A percentile compares a stretch with the other conserved stretches of the same genome.
Conservation (phyloP, 139 green algal genomes). For the Picochlorum sp. region DNA sequence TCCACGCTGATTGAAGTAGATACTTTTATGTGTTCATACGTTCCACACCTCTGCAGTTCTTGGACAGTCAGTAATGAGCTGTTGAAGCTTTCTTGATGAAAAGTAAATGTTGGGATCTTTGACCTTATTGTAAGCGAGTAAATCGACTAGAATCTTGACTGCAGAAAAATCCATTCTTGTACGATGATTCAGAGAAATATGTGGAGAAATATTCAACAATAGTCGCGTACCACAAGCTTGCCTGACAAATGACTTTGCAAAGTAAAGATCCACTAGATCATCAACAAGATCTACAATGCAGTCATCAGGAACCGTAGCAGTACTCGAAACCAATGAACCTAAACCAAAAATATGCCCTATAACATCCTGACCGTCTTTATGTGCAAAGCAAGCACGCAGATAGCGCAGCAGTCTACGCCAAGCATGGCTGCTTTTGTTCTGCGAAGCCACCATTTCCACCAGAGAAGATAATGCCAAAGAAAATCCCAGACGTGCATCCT, state of each 20-base stretch:
- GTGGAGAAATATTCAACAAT: background rate
- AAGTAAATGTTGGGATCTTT: too few species aligned
- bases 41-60: too few species aligned
- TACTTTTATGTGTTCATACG: too few species aligned
- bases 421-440: background rate
- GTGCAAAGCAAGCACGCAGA: background rate
- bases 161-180: background rate
- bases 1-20: too few species aligned
- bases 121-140: too few species aligned
- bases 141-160: too few species aligned
- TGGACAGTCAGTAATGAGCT: too few species aligned
- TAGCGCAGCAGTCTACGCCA: background rate
- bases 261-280: background rate
- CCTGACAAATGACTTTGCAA: background rate
- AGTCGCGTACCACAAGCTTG: background rate
- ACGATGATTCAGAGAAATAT: background rate
- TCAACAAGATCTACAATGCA: background rate
- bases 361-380: background rate
- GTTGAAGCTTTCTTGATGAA: too few species aligned
- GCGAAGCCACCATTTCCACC: slow-evolving; percentile 6
- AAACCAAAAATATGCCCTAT: background rate
- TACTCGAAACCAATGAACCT: background rate
- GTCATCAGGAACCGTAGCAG: background rate
- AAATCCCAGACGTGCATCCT: slow-evolving; percentile 72
- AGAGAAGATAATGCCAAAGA: slow-evolving; percentile 47